Evolutionary conservation across 169 alveolate species (phyloP).

Genomic region (Cyclospora cayetanensis): DNA sequence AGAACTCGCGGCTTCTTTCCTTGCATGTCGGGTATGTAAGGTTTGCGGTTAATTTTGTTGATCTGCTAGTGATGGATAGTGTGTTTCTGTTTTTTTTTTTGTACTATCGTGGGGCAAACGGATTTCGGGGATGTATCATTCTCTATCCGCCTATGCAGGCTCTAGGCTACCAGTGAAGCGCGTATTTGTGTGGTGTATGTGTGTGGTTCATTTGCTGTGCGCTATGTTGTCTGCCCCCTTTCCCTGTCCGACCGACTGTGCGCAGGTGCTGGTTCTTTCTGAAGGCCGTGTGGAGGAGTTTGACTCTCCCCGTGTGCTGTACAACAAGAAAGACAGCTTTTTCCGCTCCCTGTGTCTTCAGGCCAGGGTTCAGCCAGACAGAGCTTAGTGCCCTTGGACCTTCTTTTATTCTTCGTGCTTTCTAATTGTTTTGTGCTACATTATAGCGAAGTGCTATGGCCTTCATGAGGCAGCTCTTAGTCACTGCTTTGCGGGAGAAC

Average conservation of each 20-base stretch:
- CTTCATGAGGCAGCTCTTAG: too few relatives aligned
- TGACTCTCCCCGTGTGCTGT: conserved; percentile 21
- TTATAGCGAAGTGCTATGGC: too few relatives aligned
- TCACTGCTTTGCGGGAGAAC: too few relatives aligned
- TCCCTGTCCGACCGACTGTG: not conserved
- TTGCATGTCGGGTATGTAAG: too few relatives aligned
- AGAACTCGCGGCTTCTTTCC: too few relatives aligned
- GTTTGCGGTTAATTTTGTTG: too few relatives aligned
- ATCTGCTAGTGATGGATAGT: too few relatives aligned
- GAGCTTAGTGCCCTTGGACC: not conserved
- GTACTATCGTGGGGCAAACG: too few relatives aligned
- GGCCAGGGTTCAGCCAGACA: not conserved
- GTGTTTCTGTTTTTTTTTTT: too few relatives aligned
- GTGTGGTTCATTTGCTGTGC: not conserved
- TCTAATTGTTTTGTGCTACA: too few relatives aligned
- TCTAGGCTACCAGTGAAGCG: not conserved
- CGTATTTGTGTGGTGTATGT: not conserved
- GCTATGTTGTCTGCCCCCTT: conserved; percentile 92
- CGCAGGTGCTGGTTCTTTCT: conserved; percentile 27
- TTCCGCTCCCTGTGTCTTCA: conserved; percentile 32
- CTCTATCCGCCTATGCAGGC: not conserved
- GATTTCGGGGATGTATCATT: too few relatives aligned
- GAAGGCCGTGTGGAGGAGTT: conserved; percentile 24
- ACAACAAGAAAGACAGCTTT: not conserved
- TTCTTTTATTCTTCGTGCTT: too few relatives aligned